These are phyloP conservation scores for Domatiomyces globalis DNA, from an alignment of 2,329 filamentous ascomycete genomes.

Conservation along the genomic window DNA sequence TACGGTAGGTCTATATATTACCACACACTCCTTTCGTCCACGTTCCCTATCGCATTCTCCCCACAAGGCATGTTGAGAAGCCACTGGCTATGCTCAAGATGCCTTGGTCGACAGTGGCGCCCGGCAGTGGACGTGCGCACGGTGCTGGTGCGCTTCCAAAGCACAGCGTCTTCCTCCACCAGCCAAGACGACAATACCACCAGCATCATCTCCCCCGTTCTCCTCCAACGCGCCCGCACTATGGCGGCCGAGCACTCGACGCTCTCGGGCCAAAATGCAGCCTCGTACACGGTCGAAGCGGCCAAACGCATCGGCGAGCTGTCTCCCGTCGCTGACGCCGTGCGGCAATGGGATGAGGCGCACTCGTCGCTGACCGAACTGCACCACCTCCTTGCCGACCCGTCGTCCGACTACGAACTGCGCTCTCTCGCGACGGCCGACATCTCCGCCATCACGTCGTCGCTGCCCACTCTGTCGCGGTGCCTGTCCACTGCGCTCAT, in stretches of 20 bases:
- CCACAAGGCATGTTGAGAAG: conserved; percentile 1
- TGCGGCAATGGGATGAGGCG: conserved; percentile 45
- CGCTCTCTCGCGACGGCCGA: conserved; percentile 51
- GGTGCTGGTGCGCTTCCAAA: not conserved
- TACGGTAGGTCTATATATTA: no score
- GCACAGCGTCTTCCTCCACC: not conserved
- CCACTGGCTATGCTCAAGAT: conserved; percentile 2
- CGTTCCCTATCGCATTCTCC: not conserved
- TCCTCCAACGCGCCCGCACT: conserved; percentile 42
- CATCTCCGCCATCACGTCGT: conserved; percentile 48
- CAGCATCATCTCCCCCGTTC: conserved; percentile 28
- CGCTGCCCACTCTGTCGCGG: conserved; percentile 47
- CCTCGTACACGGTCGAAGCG: conserved; percentile 40
- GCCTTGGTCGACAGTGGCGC: conserved; percentile 8
- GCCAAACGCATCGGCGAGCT: conserved; percentile 46
- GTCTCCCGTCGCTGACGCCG: conserved; percentile 35
- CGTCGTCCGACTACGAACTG: conserved; percentile 44
- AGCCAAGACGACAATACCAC: not conserved
- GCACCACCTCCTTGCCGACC: conserved; percentile 58
- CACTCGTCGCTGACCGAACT: conserved; percentile 53
- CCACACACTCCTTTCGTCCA: not conserved
- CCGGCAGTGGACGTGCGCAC: not conserved
- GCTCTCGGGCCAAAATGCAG: conserved; percentile 38
- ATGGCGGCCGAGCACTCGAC: conserved; percentile 41
- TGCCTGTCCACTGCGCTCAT: conserved; percentile 65